Evolutionary conservation across 1,284 basidiomycete genomes (phyloP), one percentile per base, ranked within the genome.

Genomic region (Ceratobasidium sp.): DNA sequence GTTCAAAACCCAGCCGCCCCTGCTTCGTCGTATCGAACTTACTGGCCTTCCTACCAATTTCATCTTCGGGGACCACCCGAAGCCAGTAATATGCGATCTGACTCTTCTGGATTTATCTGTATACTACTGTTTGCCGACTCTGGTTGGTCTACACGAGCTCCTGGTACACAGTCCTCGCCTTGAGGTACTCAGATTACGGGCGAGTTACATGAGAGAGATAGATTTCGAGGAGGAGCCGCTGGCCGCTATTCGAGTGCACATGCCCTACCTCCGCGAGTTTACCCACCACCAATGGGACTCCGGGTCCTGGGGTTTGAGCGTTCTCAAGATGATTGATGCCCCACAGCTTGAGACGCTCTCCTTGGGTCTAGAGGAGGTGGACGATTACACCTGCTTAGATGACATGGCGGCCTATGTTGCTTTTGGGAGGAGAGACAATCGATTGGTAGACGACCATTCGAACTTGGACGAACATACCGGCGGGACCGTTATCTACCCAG

Each of bases 301-400:
- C 19, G 9, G 24, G 15, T 22, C 24, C 56, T 57, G 56, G 14
- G 56, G 56, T 5, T 15, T 57, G 27, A 19, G 9, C 31, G 24
- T 57, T 31, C 56, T 57, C 9, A 15, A 14, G 31, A 27, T 57
- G 56, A 57, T 57, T 15, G 56, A 57, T 27, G 56, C 56, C 9
- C 9, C 56, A 22, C 9, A 19, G n/a, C 6, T 57, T 33, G 27
- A 17, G 33, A 29, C 15, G 4, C 6, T 31, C 27, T 17, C 17
- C 19, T 27, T 33, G 6, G 56, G 17, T n/a, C 15, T 33, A 27
- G 31, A 9, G 9, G 19, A 27, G 5, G 24, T 27, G 9, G 4
- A 6, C 9, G 9, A 33, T n/a, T n/a, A n/a, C n/a, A n/a, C n/a
- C n/a, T n/a, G n/a, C 31, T 8, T 7, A 27, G 8, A 7, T 57